Evolutionary conservation across 176 grass and related monocot genomes (phyloP).

Genomic region (Saccharum spontaneum): DNA sequence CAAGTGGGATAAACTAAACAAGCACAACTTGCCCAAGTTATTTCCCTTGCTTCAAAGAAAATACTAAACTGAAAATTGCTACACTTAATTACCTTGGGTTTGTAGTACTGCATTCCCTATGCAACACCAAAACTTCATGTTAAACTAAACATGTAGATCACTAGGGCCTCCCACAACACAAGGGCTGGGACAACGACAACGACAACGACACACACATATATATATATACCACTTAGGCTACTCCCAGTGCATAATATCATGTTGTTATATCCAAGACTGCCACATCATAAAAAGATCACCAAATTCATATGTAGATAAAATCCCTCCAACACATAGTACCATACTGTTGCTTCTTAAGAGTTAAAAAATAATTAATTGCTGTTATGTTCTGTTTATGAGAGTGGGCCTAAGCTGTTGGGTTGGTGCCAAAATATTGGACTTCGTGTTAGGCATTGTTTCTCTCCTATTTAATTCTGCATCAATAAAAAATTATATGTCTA

Average conservation of each 20-base stretch:
- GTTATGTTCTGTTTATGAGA: not conserved
- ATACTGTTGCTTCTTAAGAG: not conserved
- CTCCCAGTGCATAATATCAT: not conserved
- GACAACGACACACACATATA: too few relatives aligned
- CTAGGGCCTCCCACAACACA: not conserved
- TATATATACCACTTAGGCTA: constrained; percentile 23
- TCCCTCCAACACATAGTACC: not conserved
- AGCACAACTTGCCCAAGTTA: too few relatives aligned
- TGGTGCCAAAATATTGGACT: not conserved
- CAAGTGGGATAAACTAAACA: too few relatives aligned
- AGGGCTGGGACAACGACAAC: not conserved
- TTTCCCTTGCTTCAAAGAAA: too few relatives aligned
- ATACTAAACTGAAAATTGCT: too few relatives aligned
- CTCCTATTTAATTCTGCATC: not conserved
- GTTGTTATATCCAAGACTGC: not conserved
- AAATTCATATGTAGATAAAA: not conserved
- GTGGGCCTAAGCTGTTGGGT: not conserved
- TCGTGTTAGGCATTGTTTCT: not conserved
- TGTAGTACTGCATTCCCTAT: not conserved
- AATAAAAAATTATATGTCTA: not conserved
- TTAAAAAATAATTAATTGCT: not conserved
- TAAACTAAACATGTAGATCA: not conserved
- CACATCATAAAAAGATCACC: not conserved
- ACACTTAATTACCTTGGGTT: too few relatives aligned
- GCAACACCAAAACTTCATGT: constrained; percentile 24